Evolutionary conservation across 768 basidiomycete species (phyloP).

Genomic region (Boletus eberwhitei): DNA sequence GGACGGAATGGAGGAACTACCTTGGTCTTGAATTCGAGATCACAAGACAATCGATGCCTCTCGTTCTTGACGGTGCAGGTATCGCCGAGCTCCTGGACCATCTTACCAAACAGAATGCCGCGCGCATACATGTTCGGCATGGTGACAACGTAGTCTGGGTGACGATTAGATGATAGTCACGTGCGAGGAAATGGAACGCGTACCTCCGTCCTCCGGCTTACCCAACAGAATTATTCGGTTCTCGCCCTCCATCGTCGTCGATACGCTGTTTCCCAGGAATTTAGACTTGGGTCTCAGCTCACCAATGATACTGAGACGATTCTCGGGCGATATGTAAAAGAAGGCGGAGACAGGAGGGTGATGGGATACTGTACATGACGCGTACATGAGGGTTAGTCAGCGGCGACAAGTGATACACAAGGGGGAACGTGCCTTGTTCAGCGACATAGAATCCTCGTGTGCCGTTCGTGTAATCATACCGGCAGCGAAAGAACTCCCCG

Average conservation of each 20-base stretch:
- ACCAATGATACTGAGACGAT: constrained; percentile 82
- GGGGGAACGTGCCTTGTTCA: constrained; percentile 69
- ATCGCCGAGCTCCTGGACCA: constrained; percentile 96
- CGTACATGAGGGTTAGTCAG: constrained; percentile 4
- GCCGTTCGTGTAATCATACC: constrained; percentile 88
- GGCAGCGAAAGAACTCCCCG: constrained; percentile 96
- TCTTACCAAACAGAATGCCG: constrained; percentile 85
- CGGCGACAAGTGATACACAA: background rate
- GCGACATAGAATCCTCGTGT: constrained; percentile 95
- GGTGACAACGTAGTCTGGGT: constrained; percentile 75
- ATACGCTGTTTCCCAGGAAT: constrained; percentile 95
- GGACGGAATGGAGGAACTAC: constrained; percentile 34
- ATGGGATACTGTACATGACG: constrained; percentile 70
- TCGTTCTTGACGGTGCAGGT: constrained; percentile 82
- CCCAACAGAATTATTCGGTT: constrained; percentile 83
- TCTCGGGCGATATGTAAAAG: constrained; percentile 90
- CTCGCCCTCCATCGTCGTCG: constrained; percentile 95
- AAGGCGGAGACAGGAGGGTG: constrained; percentile 96
- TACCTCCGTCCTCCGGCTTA: constrained; percentile 82
- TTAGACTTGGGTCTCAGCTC: constrained; percentile 94
- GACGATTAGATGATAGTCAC: constrained; percentile 1
- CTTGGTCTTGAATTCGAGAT: constrained; percentile 98
- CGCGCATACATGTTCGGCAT: constrained; percentile 99
- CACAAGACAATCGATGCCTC: constrained; percentile 66
- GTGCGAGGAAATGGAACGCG: constrained; percentile 27